These are phyloP conservation scores for Carex littledalei DNA, from an alignment of 176 grass and related monocot genomes.

Conservation along the genomic window DNA sequence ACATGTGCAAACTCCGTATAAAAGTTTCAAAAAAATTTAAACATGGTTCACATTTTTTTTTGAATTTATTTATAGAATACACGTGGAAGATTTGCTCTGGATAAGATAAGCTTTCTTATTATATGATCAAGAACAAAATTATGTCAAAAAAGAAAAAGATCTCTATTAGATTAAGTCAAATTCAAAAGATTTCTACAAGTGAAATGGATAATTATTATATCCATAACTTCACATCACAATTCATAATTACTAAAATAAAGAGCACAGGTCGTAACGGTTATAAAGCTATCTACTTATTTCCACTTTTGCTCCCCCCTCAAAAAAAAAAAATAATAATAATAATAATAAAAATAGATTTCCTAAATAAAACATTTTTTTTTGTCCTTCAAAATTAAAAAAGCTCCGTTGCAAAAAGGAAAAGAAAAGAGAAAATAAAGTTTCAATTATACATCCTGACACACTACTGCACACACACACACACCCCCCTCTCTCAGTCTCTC, in stretches of 20 bases:
- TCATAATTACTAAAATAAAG: background rate
- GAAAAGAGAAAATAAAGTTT: background rate
- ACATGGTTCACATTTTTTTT: no score
- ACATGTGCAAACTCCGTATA: no score
- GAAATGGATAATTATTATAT: background rate
- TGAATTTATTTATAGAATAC: no score
- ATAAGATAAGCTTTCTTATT: no score
- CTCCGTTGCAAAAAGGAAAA: background rate
- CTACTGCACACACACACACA: background rate
- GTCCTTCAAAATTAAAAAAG: background rate
- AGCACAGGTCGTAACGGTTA: background rate
- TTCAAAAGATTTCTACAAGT: background rate
- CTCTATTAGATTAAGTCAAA: background rate
- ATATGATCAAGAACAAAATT: no score
- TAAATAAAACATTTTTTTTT: no score
- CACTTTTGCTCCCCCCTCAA: background rate
- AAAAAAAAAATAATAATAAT: no score
- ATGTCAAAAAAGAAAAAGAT: background rate
- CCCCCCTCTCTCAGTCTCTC: no score
- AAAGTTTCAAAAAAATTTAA: no score
- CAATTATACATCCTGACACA: background rate
- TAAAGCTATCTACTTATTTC: background rate
- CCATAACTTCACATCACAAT: background rate
- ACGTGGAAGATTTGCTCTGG: no score
- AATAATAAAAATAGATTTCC: no score